Evolutionary conservation across 164 flowering plant species (phyloP).

Genomic region (Dillenia suffruticosa): DNA sequence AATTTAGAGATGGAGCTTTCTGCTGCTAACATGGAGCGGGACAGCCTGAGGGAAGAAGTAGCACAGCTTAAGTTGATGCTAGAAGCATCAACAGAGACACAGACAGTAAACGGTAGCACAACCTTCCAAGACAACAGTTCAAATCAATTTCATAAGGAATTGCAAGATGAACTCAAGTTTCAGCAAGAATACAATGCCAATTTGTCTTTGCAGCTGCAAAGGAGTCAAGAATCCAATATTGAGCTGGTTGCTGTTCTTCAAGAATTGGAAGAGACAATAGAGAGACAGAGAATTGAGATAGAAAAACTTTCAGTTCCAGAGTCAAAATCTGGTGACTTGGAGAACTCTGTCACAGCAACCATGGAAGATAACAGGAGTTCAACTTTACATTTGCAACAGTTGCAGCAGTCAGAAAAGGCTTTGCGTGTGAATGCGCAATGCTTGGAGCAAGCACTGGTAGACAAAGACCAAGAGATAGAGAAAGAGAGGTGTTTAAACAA

Average conservation of each 20-base stretch:
- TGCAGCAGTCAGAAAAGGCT: conserved; percentile 44
- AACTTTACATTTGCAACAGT: conserved; percentile 31
- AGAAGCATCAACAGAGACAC: conserved; percentile 33
- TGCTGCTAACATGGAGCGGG: conserved; percentile 54
- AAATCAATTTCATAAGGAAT: conserved; percentile 34
- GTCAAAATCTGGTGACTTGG: conserved; percentile 22
- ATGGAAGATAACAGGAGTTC: conserved; percentile 15
- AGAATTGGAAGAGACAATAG: conserved; percentile 72
- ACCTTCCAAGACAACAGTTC: conserved; percentile 22
- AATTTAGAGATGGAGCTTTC: conserved; percentile 61
- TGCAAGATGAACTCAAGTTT: conserved; percentile 56
- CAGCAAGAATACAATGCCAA: conserved; percentile 56
- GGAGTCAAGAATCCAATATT: conserved; percentile 78
- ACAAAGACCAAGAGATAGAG: conserved; percentile 41
- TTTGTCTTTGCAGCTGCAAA: conserved; percentile 52
- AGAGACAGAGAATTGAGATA: conserved; percentile 66
- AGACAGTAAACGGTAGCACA: conserved; percentile 19
- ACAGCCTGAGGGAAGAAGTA: conserved; percentile 55
- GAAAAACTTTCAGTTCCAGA: conserved; percentile 40
- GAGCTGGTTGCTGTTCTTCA: conserved; percentile 85
- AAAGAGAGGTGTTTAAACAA: conserved; percentile 22
- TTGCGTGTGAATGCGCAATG: conserved; percentile 33
- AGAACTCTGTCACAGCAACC: conserved; percentile 1
- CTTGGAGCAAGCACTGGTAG: conserved; percentile 46
- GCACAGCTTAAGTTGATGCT: conserved; percentile 36